phyloP scores from a whole-genome alignment of 192 early-diverging fungal genomes.

The Glomus cerebriforme region DNA sequence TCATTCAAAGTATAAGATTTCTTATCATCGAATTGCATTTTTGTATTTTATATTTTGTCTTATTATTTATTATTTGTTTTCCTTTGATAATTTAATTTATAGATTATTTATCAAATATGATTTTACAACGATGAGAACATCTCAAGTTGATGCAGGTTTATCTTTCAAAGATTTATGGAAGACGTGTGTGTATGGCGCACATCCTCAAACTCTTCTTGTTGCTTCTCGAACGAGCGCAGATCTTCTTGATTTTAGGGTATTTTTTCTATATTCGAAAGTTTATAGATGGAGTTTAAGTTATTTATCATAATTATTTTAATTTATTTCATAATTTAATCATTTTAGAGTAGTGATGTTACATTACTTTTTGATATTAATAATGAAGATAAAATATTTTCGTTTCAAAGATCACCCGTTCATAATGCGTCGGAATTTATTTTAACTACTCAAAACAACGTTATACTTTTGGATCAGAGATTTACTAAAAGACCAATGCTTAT shows the following conservation, averaged over 20 bases:
- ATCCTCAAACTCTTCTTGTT: constrained; percentile 23
- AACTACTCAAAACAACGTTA: not conserved
- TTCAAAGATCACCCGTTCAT: not conserved
- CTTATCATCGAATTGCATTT: not conserved
- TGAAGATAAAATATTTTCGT: constrained; percentile 24
- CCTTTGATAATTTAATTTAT: not conserved
- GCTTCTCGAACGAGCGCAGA: constrained; percentile 1
- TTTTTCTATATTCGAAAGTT: not conserved
- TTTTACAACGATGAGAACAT: not conserved
- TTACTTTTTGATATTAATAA: not conserved
- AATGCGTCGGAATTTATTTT: constrained; percentile 19
- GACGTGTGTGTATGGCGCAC: constrained; percentile 21
- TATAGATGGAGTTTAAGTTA: not conserved
- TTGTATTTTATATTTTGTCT: too few relatives aligned
- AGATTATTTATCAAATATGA: not conserved
- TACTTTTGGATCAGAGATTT: constrained; percentile 31
- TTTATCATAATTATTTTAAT: not conserved
- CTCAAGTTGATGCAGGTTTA: not conserved
- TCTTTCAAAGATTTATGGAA: constrained; percentile 1
- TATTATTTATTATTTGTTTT: not conserved
- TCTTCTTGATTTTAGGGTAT: constrained; percentile 31
- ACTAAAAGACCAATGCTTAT: constrained; percentile 18
- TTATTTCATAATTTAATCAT: not conserved
- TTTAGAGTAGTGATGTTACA: not conserved
- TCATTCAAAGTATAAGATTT: not conserved